phyloP scores from a whole-genome alignment of 495 filamentous ascomycete species.

The Bathelium albidoporum region DNA sequence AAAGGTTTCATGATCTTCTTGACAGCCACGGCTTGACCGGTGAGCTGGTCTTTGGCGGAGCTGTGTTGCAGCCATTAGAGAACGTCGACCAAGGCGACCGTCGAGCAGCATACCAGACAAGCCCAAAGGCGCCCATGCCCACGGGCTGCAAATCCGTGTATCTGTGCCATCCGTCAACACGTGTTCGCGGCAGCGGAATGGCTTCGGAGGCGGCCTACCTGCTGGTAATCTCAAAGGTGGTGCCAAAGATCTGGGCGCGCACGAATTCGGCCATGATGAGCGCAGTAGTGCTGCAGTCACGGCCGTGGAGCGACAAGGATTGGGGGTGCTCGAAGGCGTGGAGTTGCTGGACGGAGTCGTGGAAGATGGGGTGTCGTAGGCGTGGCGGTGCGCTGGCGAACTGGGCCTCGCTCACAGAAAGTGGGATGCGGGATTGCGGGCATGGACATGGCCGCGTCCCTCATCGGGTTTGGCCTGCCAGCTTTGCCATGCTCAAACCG shows the following conservation, averaged over 20 bases:
- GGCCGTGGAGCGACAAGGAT: not conserved
- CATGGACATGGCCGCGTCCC: not conserved
- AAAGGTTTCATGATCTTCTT: constrained; percentile 99
- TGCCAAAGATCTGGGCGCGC: constrained; percentile 97
- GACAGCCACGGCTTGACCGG: constrained; percentile 85
- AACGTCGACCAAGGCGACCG: not conserved
- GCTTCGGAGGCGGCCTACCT: constrained; percentile 47
- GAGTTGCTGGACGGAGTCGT: not conserved
- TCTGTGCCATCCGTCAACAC: constrained; percentile 37
- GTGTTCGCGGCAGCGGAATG: not conserved
- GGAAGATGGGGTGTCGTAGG: not conserved
- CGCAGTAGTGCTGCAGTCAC: constrained; percentile 9
- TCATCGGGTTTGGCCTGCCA: not conserved
- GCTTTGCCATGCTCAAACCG: constrained; percentile 1
- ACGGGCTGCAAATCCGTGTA: constrained; percentile 97
- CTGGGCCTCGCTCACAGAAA: not conserved
- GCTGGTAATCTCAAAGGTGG: constrained; percentile 98
- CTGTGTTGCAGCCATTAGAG: constrained; percentile 36
- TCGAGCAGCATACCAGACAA: constrained; percentile 68
- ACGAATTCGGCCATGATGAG: constrained; percentile 92
- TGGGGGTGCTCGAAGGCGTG: not conserved
- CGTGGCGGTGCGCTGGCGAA: constrained; percentile 1
- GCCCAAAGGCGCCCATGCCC: constrained; percentile 96
- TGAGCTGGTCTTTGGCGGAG: constrained; percentile 95
- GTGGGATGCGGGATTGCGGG: not conserved